These are phyloP conservation scores for Metarhizium humberi DNA, from an alignment of 2,329 filamentous ascomycete species.

Conservation along the genomic window DNA sequence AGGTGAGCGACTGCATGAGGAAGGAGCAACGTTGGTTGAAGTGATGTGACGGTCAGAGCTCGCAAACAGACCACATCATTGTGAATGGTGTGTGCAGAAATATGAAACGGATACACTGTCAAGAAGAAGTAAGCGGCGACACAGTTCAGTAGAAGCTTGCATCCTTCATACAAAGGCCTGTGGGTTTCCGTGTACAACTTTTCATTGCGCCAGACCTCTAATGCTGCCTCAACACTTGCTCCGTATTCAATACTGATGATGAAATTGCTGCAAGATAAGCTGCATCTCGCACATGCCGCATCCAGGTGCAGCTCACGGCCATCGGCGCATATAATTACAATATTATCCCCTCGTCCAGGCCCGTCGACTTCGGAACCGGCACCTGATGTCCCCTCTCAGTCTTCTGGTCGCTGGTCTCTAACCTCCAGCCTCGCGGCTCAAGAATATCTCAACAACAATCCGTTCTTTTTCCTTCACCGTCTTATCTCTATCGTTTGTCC, in stretches of 20 bases:
- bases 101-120: too few relatives aligned
- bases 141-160: background rate
- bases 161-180: background rate
- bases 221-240: background rate
- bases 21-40: background rate
- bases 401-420: slow-evolving; percentile 15
- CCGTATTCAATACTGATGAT: background rate
- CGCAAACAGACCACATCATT: background rate
- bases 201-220: background rate
- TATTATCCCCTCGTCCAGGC: background rate
- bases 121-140: background rate
- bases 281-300: background rate
- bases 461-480: slow-evolving; percentile 54
- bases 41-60: background rate
- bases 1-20: background rate
- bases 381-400: background rate
- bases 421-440: slow-evolving; percentile 23
- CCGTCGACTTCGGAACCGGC: background rate
- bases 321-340: background rate
- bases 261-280: background rate
- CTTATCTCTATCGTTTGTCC: slow-evolving; percentile 45
- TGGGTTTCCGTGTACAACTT: background rate
- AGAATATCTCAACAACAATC: slow-evolving; percentile 61
- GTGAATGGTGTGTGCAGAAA: too few relatives aligned
- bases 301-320: background rate